Percentiles rank a stretch among this genome's conserved stretches.
Evolutionary conservation across 148 eudicot genomes (phyloP).

Genomic region (Cornus controversa): DNA sequence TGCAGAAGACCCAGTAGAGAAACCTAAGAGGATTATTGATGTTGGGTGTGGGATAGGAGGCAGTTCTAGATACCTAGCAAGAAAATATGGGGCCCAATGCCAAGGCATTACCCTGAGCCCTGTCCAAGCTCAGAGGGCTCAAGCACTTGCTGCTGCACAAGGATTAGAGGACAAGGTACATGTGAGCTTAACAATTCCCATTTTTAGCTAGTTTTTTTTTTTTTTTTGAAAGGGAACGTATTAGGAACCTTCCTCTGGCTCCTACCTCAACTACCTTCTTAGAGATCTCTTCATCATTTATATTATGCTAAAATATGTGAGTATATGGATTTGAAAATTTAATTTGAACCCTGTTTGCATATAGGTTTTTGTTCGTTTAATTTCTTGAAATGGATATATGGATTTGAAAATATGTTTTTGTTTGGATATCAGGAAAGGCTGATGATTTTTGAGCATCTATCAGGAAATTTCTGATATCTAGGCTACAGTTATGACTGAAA

Average conservation of each 20-base stretch:
- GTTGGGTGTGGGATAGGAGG: constrained; percentile 97
- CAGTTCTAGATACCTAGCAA: constrained; percentile 77
- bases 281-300: too few relatives aligned
- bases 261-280: too few relatives aligned
- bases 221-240: neutral
- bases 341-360: too few relatives aligned
- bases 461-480: neutral
- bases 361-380: neutral
- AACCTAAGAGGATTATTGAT: constrained; percentile 63
- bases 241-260: too few relatives aligned
- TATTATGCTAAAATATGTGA: too few relatives aligned
- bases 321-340: too few relatives aligned
- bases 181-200: neutral
- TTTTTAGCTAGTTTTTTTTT: neutral
- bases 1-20: constrained; percentile 56
- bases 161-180: constrained; percentile 76
- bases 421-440: neutral
- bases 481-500: neutral
- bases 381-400: neutral
- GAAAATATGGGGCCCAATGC: constrained; percentile 59
- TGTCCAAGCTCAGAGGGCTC: constrained; percentile 81
- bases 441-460: neutral
- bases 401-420: too few relatives aligned
- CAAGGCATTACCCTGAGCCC: constrained; percentile 86
- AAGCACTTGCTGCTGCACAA: constrained; percentile 73